Evolutionary conservation across 1,139 yeast genomes (phyloP).

Genomic region (Hyphopichia burtonii): DNA sequence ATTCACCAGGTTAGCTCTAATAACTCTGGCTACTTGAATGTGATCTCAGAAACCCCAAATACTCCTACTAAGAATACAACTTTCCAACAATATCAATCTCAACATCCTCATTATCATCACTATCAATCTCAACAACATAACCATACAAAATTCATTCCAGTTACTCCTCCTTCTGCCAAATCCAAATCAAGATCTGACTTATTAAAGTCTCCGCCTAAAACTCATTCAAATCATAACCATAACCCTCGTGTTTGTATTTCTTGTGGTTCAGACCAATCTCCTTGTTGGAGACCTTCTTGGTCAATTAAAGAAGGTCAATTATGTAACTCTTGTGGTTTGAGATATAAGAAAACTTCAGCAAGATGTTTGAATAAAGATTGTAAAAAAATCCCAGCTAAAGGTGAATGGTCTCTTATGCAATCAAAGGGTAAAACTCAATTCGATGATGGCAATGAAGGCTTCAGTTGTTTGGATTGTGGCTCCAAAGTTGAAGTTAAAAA

Average conservation of each 20-base stretch:
- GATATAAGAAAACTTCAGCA: slow-evolving; percentile 92
- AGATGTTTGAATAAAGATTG: slow-evolving; percentile 77
- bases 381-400: slow-evolving; percentile 90
- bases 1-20: slow-evolving; percentile 8
- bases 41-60: slow-evolving; percentile 10
- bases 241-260: slow-evolving; percentile 72
- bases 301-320: slow-evolving; percentile 82
- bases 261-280: slow-evolving; percentile 88
- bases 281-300: slow-evolving; percentile 99
- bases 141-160: slow-evolving; percentile 36
- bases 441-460: slow-evolving; percentile 47
- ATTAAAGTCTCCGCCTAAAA: slow-evolving; percentile 36
- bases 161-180: slow-evolving; percentile 44
- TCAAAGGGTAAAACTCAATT: slow-evolving; percentile 52
- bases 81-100: slow-evolving; percentile 12
- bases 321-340: slow-evolving; percentile 93
- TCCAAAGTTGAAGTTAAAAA: slow-evolving; percentile 43
- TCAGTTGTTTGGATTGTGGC: slow-evolving; percentile 70
- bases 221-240: slow-evolving; percentile 15
- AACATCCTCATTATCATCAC: slow-evolving; percentile 1
- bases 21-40: slow-evolving; percentile 8
- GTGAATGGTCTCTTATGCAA: slow-evolving; percentile 91
- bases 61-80: slow-evolving; percentile 12
- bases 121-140: slow-evolving; percentile 7
- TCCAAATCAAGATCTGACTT: slow-evolving; percentile 29